Conservation (phyloP, 805 yeast species). For the Candida alai region DNA sequence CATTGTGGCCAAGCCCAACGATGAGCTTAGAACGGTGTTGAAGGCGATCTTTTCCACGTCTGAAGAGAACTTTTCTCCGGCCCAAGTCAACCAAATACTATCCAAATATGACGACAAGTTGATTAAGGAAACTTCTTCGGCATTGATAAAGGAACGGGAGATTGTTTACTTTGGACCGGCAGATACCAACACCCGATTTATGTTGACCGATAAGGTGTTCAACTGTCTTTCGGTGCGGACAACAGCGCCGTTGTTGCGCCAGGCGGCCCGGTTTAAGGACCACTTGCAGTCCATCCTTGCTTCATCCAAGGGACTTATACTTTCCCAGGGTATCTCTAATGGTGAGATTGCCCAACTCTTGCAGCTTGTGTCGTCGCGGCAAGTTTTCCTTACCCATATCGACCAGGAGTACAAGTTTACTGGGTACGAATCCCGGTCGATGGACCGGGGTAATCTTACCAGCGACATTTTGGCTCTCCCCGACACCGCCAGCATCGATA, state of each 20-base stretch:
- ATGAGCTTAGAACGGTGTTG: slow-evolving; percentile 38
- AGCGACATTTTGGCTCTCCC: slow-evolving; percentile 51
- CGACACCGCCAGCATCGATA: slow-evolving; percentile 13
- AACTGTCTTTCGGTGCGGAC: slow-evolving; percentile 12
- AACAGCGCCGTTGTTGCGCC: slow-evolving; percentile 31
- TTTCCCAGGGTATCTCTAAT: slow-evolving; percentile 56
- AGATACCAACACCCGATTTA: slow-evolving; percentile 43
- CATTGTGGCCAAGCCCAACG: slow-evolving; percentile 14
- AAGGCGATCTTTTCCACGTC: slow-evolving; percentile 60
- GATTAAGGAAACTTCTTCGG: slow-evolving; percentile 43
- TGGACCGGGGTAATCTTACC: slow-evolving; percentile 63
- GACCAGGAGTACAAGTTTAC: slow-evolving; percentile 51
- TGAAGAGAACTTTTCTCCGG: slow-evolving; percentile 43
- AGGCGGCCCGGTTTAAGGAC: slow-evolving; percentile 45
- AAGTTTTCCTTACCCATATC: slow-evolving; percentile 45
- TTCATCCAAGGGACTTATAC: slow-evolving; percentile 49
- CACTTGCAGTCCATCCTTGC: slow-evolving; percentile 38
- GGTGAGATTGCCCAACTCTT: slow-evolving; percentile 61
- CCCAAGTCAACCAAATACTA: slow-evolving; percentile 46
- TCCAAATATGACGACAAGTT: slow-evolving; percentile 38
- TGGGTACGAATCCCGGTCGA: slow-evolving; percentile 72
- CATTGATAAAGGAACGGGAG: slow-evolving; percentile 54
- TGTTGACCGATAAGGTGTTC: slow-evolving; percentile 51
- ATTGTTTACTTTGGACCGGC: slow-evolving; percentile 43
- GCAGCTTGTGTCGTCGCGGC: slow-evolving; percentile 45